A percentile compares a stretch with the other conserved stretches of the same genome.
These are phyloP conservation scores for Talaromyces sp. DNA, from an alignment of 2,329 filamentous ascomycete genomes.

Conservation along the genomic window DNA sequence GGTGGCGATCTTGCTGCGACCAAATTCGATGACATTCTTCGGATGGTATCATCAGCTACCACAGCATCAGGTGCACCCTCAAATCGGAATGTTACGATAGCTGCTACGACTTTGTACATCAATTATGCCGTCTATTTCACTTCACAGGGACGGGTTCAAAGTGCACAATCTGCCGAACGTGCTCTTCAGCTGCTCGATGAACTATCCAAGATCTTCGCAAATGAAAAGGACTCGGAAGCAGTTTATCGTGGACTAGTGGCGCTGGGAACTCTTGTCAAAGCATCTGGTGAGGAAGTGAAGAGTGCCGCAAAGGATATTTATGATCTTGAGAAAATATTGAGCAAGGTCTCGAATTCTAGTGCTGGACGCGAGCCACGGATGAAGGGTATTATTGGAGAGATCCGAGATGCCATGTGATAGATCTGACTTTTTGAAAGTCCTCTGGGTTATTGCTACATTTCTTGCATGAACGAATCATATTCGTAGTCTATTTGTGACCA, in stretches of 20 bases:
- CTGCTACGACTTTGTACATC: constrained; percentile 73
- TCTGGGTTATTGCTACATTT: neutral
- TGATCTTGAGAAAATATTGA: constrained; percentile 46
- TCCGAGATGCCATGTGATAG: constrained; percentile 41
- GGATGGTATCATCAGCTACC: constrained; percentile 59
- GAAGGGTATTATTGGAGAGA: constrained; percentile 56
- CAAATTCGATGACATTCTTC: constrained; percentile 56
- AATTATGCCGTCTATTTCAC: constrained; percentile 75
- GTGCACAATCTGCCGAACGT: constrained; percentile 42
- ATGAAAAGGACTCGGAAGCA: constrained; percentile 72
- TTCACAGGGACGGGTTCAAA: constrained; percentile 34
- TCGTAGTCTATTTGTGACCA: neutral
- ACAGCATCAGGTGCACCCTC: constrained; percentile 45
- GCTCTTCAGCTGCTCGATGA: constrained; percentile 55
- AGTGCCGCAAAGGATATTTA: constrained; percentile 55
- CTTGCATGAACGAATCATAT: neutral
- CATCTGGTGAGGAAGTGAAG: constrained; percentile 56
- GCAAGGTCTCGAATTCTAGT: constrained; percentile 44
- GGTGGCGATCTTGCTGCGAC: constrained; percentile 62
- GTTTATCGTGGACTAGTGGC: constrained; percentile 78
- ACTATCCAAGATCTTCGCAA: constrained; percentile 58
- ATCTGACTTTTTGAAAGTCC: neutral
- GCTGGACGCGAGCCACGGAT: constrained; percentile 56
- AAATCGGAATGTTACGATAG: constrained; percentile 78
- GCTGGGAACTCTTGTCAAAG: constrained; percentile 66